A percentile compares a stretch with the other conserved stretches of the same genome.
Evolutionary conservation across 1,284 basidiomycete species (phyloP).

Genomic region (Apiotrichum brassicae): DNA sequence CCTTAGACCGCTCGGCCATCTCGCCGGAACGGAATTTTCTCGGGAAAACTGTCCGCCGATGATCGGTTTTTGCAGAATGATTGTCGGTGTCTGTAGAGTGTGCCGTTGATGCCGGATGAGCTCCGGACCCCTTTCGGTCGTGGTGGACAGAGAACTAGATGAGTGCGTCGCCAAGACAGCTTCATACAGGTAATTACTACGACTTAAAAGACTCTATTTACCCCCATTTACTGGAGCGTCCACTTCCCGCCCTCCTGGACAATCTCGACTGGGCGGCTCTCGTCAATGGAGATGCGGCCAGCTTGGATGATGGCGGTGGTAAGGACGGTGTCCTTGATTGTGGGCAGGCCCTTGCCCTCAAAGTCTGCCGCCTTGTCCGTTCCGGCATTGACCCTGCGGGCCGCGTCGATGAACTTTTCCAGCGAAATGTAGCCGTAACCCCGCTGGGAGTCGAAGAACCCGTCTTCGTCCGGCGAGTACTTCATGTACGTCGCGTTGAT

Average conservation of each 20-base stretch:
- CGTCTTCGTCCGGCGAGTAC: slow-evolving; percentile 82
- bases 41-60: too few relatives aligned
- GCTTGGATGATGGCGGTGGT: slow-evolving; percentile 89
- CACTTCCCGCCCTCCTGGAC: slow-evolving; percentile 59
- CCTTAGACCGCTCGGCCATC: slow-evolving; percentile 23
- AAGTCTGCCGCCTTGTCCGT: slow-evolving; percentile 59
- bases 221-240: slow-evolving; percentile 54
- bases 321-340: slow-evolving; percentile 64
- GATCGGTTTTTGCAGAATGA: too few relatives aligned
- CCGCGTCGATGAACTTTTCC: slow-evolving; percentile 69
- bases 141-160: too few relatives aligned
- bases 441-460: slow-evolving; percentile 85
- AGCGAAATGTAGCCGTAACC: slow-evolving; percentile 86
- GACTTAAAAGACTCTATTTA: too few relatives aligned
- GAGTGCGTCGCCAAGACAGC: too few relatives aligned
- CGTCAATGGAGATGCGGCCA: slow-evolving; percentile 79
- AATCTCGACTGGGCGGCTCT: slow-evolving; percentile 73
- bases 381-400: slow-evolving; percentile 61
- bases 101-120: too few relatives aligned
- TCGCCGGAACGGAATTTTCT: too few relatives aligned
- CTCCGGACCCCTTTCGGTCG: too few relatives aligned
- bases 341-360: slow-evolving; percentile 73
- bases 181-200: too few relatives aligned
- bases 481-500: slow-evolving; percentile 42
- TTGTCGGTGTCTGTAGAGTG: too few relatives aligned